Base-by-base conservation (phyloP, 805 yeast species). In the Pichia eremophila region DNA sequence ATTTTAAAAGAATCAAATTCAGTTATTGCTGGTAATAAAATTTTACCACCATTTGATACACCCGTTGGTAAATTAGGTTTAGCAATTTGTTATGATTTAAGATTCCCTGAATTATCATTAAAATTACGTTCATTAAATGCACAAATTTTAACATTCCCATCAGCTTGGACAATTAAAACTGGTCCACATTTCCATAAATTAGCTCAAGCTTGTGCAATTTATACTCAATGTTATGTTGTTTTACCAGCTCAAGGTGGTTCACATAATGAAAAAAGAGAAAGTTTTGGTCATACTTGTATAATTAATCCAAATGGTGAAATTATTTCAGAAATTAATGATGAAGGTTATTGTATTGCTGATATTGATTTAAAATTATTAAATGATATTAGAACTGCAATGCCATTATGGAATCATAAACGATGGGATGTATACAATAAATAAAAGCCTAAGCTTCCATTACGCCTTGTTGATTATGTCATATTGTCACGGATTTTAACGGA, bases 251-350 rank as follows among this genome's bases (percentile, higher is more conserved):
- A 88, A 60, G 78, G 80, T 47, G 97, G 97, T 2, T 64, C 66
- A 39, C 96, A 89, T 61, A 79, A 41, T 8, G n/a, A 28, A 8
- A 9, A 7, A 48, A 69, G 98, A 48, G 74, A 77, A 48, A 85
- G 95, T 51, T 91, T 81, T 66, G 99, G 99, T 0, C 91, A 88
- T 57, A 75, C 95, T 0, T 69, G 89, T 52, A 80, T 89, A 5
- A 75, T 91, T n/a, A 91, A 85, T 54, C 98, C 99, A 0, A 86
- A 95, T 88, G 99, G 98, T 0, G 72, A 77, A 0, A 71, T 88
- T 2, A 51, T 91, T 5, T 83, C 86, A 1, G 76, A 79, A 50
- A 72, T 74, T 28, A 66, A 34, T 15, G 65, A 60, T 8, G 69
- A 66, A 18, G 67, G 66, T 12, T 48, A 81, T 14, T 73, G 81